Base-by-base conservation (phyloP, 495 filamentous ascomycete genomes). In the Podospora didyma region DNA sequence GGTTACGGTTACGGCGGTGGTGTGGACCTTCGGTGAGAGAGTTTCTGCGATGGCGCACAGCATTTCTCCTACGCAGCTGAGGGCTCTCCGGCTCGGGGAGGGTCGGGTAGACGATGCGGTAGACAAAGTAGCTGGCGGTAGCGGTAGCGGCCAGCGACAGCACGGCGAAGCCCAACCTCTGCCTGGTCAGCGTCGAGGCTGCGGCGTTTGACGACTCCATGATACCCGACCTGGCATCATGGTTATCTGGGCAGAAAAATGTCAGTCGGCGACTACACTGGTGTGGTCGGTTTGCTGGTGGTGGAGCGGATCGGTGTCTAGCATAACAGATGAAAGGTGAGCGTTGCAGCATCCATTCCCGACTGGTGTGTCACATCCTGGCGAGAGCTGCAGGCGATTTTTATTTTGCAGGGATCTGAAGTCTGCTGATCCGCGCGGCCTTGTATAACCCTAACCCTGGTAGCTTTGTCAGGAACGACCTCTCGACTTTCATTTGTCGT, bases 41-140 rank as follows among this genome's bases (percentile, higher is more conserved):
- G 41, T 68, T 61, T 26, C 76, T 61, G 22, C 72, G 75, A 42
- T 79, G 74, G 53, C 80, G 79, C 41, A 83, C 57, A 2, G 84
- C 84, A 63, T 85, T 85, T 59, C 83, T 82, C 35, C 84, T 71
- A 53, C 79, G 84, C 7, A 87, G 68, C 17, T 68, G 66, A n/a
- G 62, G 60, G 16, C 54, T 61, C 4, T 59, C 57, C 39, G 61
- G 54, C 26, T 64, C 59, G 53, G 67, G 51, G 14, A 51, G 49
- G 16, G 63, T 51, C 24, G 64, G 57, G 37, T 67, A 57, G 44
- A 59, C 71, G 50, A 54, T 26, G 41, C 58, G 65, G 57, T 78
- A 79, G 64, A 69, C 68, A 34, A 72, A 74, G 48, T 68, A 73
- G 20, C 68, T 72, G 47, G 74, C 50, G 1, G 72, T 71, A 12